These are phyloP conservation scores for Saposhnikovia divaricata DNA, from an alignment of 129 eudicot species.

Conservation along the genomic window DNA sequence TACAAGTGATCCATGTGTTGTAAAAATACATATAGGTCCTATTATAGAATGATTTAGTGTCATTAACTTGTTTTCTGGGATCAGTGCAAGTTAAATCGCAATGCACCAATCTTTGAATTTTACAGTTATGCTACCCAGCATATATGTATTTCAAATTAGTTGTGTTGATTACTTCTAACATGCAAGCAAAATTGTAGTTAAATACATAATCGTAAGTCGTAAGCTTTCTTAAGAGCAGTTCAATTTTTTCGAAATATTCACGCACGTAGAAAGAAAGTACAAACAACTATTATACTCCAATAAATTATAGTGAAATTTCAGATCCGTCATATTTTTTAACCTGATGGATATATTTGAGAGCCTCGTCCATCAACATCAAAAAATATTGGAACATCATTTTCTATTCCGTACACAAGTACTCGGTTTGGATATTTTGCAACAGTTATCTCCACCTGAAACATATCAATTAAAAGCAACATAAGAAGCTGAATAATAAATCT, in stretches of 20 bases:
- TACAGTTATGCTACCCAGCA: background rate
- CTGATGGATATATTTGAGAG: constrained; percentile 68
- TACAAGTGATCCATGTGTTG: background rate
- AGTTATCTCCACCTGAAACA: constrained; percentile 61
- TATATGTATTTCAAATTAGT: background rate
- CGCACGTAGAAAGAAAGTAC: background rate
- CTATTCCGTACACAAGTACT: constrained; percentile 74
- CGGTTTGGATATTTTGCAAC: constrained; percentile 87
- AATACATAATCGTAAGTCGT: background rate
- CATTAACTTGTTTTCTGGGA: background rate
- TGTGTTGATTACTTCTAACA: background rate
- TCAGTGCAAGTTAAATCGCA: background rate
- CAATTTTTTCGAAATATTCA: background rate
- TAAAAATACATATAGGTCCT: background rate
- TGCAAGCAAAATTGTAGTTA: background rate
- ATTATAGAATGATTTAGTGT: background rate
- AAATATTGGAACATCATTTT: constrained; percentile 76
- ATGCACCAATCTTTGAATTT: background rate
- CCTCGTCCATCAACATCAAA: constrained; percentile 87
- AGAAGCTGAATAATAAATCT: background rate
- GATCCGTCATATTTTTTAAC: constrained; percentile 16
- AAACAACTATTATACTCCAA: background rate
- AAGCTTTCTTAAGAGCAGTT: background rate
- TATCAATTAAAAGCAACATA: constrained; percentile 3
- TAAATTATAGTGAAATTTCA: background rate